phyloP scores from a whole-genome alignment of 352 stramenopile species.

The Phytophthora niederhauseri region DNA sequence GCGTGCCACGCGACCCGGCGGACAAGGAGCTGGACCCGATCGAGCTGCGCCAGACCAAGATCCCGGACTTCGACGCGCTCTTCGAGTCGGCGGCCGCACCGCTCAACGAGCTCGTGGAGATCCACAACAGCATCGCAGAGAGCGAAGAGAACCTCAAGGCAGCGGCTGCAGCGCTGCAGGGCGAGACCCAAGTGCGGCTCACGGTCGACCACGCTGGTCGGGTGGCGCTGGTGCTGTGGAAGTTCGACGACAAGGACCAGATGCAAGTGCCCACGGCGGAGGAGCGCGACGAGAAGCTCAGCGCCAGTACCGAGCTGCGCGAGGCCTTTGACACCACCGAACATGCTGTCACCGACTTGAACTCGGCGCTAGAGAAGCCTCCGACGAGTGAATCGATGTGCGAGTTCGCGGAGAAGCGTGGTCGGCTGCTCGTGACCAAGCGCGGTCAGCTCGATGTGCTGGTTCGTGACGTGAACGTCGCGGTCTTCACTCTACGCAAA shows the following conservation, averaged over 20 bases:
- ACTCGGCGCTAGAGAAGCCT: slow-evolving; percentile 43
- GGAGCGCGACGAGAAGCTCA: slow-evolving; percentile 30
- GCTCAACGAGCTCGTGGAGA: slow-evolving; percentile 34
- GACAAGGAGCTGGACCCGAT: slow-evolving; percentile 36
- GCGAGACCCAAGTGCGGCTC: slow-evolving; percentile 51
- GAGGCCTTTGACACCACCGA: slow-evolving; percentile 21
- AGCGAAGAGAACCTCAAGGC: slow-evolving; percentile 64
- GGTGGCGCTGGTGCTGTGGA: slow-evolving; percentile 45
- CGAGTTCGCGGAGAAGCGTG: slow-evolving; percentile 42
- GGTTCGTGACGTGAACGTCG: slow-evolving; percentile 30
- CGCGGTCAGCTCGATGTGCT: slow-evolving; percentile 29
- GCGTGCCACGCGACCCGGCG: slow-evolving; percentile 30
- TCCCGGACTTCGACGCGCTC: slow-evolving; percentile 30
- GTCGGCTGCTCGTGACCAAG: slow-evolving; percentile 36
- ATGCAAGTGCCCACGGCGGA: slow-evolving; percentile 35
- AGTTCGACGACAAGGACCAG: slow-evolving; percentile 53
- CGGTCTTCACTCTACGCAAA: slow-evolving; percentile 43
- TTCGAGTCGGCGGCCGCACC: slow-evolving; percentile 27
- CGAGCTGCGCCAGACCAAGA: slow-evolving; percentile 28
- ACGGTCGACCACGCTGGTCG: slow-evolving; percentile 26
- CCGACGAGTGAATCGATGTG: slow-evolving; percentile 32
- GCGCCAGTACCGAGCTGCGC: slow-evolving; percentile 18
- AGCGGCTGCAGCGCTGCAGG: slow-evolving; percentile 51
- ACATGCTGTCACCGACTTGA: slow-evolving; percentile 32
- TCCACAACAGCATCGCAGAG: slow-evolving; percentile 55